Evolutionary conservation across 768 basidiomycete species (phyloP), one percentile per base, ranked within the genome.

Genomic region (Phanerochaete sordida): DNA sequence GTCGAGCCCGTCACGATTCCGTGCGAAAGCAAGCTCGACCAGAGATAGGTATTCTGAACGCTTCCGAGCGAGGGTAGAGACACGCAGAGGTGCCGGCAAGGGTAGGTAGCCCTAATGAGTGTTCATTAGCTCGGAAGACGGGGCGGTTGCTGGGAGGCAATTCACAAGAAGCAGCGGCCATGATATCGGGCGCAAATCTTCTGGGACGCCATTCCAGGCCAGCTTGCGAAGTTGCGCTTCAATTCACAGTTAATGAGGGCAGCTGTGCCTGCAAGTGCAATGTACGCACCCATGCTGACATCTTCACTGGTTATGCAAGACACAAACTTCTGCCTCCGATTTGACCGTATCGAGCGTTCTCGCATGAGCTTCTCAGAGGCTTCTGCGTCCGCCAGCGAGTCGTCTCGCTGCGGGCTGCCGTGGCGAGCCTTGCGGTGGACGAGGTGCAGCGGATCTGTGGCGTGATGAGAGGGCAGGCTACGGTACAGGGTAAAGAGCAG

Each of bases 81-180:
- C 69, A 12, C 95, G 90, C 4, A 92, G 76, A 35, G 89, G 85
- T 3, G 84, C 82, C 5, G 93, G 88, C 16, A 96, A 77, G 1
- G 97, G 96, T 27, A 97, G 83, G 73, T 98, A 98, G 23, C 95
- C 95, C 95, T 97, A 44, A 35, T 59, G 52, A 48, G 13, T 6
- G 33, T 37, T 62, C n/a, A 54, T 59, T 59, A 61, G 2, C 50
- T 39, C 43, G 5, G 26, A 66, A 44, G 7, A 24, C 44, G 7
- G 44, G 5, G 19, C 19, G 5, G 19, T 19, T n/a, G 19, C 7
- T 7, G 16, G 47, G 46, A 35, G 57, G 23, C 54, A 58, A 53
- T 6, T 79, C 91, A 96, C 95, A 39, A 98, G 84, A 31, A 99
- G 81, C 50, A 98, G 78, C 69, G 94, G 94, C 97, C 97, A 99